A percentile compares a stretch with the other conserved stretches of the same genome.
Evolutionary conservation across 768 basidiomycete genomes (phyloP).

Genomic region (Kwoniella sp.): DNA sequence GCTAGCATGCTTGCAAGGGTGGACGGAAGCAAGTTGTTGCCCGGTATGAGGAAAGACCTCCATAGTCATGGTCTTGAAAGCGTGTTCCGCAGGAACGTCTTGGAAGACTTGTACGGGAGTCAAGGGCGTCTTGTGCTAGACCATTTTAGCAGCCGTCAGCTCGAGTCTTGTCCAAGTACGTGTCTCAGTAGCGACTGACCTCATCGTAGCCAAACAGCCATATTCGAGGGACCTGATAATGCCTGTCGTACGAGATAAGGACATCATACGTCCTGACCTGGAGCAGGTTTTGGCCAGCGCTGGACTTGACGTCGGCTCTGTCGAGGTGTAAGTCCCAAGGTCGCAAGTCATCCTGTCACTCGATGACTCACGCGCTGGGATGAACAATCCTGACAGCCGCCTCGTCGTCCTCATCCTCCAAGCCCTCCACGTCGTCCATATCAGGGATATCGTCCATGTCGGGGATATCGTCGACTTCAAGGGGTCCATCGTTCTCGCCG

Average conservation of each 20-base stretch:
- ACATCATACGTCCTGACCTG: constrained; percentile 98
- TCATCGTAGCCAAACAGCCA: constrained; percentile 98
- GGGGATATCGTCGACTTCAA: constrained; percentile 61
- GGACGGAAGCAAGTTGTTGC: constrained; percentile 78
- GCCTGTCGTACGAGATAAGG: constrained; percentile 99
- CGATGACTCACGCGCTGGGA: constrained; percentile 30
- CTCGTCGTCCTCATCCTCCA: constrained; percentile 78
- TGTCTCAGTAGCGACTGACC: too few species aligned
- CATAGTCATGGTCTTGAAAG: constrained; percentile 97
- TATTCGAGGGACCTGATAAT: constrained; percentile 96
- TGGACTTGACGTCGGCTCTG: constrained; percentile 45
- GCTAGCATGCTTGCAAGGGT: constrained; percentile 96
- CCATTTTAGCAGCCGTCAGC: background rate
- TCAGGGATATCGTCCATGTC: constrained; percentile 97
- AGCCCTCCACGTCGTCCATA: constrained; percentile 73
- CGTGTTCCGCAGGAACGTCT: constrained; percentile 95
- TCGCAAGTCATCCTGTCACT: constrained; percentile 9
- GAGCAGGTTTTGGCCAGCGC: constrained; percentile 74
- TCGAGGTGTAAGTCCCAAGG: background rate
- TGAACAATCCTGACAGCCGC: constrained; percentile 57
- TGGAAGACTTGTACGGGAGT: constrained; percentile 90
- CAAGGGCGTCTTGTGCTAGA: constrained; percentile 80
- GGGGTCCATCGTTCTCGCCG: constrained; percentile 21
- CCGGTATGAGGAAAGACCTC: constrained; percentile 94
- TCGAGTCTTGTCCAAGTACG: background rate